Percentiles rank a stretch among this genome's conserved stretches.
Conservation (phyloP, 495 filamentous ascomycete species). For the Xylaria venustula region DNA sequence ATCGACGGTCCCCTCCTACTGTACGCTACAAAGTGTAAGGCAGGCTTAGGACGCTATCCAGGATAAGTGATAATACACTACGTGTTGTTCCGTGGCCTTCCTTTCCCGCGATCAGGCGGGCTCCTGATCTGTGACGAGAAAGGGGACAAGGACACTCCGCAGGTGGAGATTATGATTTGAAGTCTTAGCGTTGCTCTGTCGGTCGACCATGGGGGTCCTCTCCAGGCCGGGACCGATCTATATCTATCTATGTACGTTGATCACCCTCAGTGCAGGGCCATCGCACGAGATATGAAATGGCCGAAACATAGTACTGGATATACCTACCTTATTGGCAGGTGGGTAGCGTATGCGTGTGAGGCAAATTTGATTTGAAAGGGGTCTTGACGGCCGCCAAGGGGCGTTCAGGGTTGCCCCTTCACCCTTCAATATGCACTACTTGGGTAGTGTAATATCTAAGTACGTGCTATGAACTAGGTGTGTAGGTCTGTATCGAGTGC, state of each 20-base stretch:
- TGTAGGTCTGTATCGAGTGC: not conserved
- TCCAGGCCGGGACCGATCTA: not conserved
- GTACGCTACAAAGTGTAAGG: too few relatives aligned
- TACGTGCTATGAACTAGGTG: too few relatives aligned
- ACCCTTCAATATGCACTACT: not conserved
- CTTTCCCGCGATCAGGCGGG: not conserved
- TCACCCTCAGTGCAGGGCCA: too few relatives aligned
- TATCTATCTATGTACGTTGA: too few relatives aligned
- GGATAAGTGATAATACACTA: too few relatives aligned
- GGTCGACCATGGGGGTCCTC: not conserved
- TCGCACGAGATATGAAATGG: not conserved
- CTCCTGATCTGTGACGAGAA: not conserved
- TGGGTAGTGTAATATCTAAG: not conserved
- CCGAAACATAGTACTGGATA: not conserved
- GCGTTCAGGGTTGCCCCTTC: not conserved
- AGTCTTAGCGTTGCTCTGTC: not conserved
- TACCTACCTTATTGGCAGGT: too few relatives aligned
- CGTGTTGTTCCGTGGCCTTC: slow-evolving; percentile 1
- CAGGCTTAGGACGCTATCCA: too few relatives aligned
- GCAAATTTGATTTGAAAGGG: not conserved
- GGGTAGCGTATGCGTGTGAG: not conserved
- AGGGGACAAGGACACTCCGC: not conserved
- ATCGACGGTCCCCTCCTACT: not conserved
- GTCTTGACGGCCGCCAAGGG: not conserved
- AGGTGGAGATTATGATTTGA: not conserved